Conservation (phyloP, 1,139 yeast genomes). For the Kluyveromyces sp. region DNA sequence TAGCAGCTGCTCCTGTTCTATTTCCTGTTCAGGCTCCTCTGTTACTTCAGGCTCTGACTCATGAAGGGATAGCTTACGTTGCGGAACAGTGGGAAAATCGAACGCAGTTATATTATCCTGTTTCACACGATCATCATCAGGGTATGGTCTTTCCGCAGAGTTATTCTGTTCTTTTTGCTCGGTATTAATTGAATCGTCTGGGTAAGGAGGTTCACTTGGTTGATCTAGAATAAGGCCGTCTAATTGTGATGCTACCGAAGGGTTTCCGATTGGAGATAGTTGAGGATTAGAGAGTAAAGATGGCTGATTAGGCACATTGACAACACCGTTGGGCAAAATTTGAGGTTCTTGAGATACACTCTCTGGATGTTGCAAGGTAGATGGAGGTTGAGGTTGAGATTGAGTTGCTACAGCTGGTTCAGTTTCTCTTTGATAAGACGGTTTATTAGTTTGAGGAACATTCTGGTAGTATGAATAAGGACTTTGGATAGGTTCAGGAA, state of each 20-base stretch:
- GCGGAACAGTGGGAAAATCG: slow-evolving; percentile 35
- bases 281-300: not conserved
- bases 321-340: not conserved
- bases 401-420: not conserved
- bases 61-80: slow-evolving; percentile 21
- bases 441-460: not conserved
- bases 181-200: slow-evolving; percentile 7
- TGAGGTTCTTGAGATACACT: not conserved
- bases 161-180: slow-evolving; percentile 1
- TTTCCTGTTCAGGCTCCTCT: slow-evolving; percentile 8
- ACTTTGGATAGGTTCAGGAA: slow-evolving; percentile 24
- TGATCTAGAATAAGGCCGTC: slow-evolving; percentile 5
- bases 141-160: slow-evolving; percentile 3
- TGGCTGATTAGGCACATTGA: not conserved
- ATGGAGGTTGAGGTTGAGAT: not conserved
- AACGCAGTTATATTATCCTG: slow-evolving; percentile 29
- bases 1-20: slow-evolving; percentile 26
- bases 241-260: not conserved
- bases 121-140: slow-evolving; percentile 1
- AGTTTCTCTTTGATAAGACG: not conserved
- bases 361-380: no score
- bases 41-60: slow-evolving; percentile 9
- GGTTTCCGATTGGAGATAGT: not conserved
- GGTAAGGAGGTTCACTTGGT: slow-evolving; percentile 25
- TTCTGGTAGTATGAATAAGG: slow-evolving; percentile 7